Evolutionary conservation across 257 asterid genomes (phyloP).

Genomic region (Solanum etuberosum): DNA sequence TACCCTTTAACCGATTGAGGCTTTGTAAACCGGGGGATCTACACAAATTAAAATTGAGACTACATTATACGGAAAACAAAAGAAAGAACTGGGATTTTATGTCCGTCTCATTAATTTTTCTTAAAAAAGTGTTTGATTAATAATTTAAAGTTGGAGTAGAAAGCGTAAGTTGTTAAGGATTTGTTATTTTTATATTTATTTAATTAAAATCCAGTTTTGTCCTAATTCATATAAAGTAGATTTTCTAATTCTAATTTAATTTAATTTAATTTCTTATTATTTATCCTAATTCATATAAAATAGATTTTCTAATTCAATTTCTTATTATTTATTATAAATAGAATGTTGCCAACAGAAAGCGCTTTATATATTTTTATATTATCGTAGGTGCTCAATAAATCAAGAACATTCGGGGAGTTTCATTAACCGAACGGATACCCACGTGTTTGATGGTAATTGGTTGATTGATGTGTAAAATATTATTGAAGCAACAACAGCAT

Average conservation of each 20-base stretch:
- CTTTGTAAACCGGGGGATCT: not conserved
- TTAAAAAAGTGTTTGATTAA: not conserved
- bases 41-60: no score
- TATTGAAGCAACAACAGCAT: not conserved
- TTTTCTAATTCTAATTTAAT: no score
- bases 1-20: not conserved
- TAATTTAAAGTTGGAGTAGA: no score
- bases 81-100: not conserved
- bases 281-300: not conserved
- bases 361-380: no score
- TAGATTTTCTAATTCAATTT: no score
- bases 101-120: not conserved
- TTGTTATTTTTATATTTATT: no score
- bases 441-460: not conserved
- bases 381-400: not conserved
- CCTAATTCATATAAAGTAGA: not conserved
- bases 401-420: not conserved
- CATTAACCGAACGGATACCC: not conserved
- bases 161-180: not conserved
- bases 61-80: no score
- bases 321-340: no score
- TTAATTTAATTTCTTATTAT: no score
- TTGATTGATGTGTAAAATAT: not conserved
- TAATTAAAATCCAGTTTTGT: no score
- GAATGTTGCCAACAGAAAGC: no score